Evolutionary conservation across 2,329 filamentous ascomycete genomes (phyloP), one percentile per base, ranked within the genome.

Genomic region (Epichloe amarillans): DNA sequence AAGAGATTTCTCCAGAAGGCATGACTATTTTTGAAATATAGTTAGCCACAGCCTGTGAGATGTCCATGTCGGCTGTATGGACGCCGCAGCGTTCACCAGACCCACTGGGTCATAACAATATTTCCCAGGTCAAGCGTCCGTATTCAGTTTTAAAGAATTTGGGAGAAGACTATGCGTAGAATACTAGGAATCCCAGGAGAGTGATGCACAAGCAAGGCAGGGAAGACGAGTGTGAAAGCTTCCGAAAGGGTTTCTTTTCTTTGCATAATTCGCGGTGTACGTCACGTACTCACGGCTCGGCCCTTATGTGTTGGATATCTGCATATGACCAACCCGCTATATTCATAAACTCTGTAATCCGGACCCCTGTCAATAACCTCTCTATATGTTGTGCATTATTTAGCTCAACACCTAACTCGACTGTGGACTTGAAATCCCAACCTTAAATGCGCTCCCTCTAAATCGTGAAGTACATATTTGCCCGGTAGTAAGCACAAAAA

Each of bases 21-120:
- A 88, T 85, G 67, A 97, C 83, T 82, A 98, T 95, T 78, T 90
- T 95, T 67, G 84, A 85, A 75, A 98, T 85, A 75, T 98, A 98
- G 71, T 88, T 86, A 61, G 90, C 85, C 64, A 96, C 84, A 58
- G 90, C 88, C 66, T 94, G 86, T 55, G 94, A 86, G 62, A 97
- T 83, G 65, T 98, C 93, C 93, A 98, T 98, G 12, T 42, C 46
- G 35, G 23, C 41, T 23, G 14, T 33, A 6, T 12, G 36, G 47
- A 45, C 36, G 43, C 39, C 43, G 40, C 19, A 38, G 42, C 46
- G 36, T 50, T 37, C 14, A 40, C 23, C 19, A 19, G n/a, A 19
- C 15, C 30, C 19, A n/a, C 43, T 35, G 26, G 21, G 5, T 49
- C 50, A 52, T 45, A 46, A 45, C 40, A 30, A 7, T 40, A 26